Conservation (phyloP, 257 asterid genomes). For the Penstemon barbatus region DNA sequence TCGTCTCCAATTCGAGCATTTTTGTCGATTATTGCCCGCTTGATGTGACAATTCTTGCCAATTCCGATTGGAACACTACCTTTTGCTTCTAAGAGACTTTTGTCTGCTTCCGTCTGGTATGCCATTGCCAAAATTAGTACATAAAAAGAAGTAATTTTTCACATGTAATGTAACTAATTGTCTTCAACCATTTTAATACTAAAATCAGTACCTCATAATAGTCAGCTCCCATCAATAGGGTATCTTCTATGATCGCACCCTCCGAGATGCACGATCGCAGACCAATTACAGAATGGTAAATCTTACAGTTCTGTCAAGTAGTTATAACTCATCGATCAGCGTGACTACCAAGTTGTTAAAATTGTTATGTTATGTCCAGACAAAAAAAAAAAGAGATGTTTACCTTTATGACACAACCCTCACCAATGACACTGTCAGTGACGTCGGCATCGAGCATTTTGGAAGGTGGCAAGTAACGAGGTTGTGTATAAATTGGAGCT, state of each 20-base stretch:
- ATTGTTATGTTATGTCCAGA: background rate
- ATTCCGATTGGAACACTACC: conserved; percentile 66
- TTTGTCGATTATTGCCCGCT: conserved; percentile 67
- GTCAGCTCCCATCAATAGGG: conserved; percentile 75
- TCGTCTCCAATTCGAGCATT: conserved; percentile 63
- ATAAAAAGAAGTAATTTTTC: background rate
- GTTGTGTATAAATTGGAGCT: conserved; percentile 64
- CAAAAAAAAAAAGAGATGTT: background rate
- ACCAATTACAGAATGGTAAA: conserved; percentile 67
- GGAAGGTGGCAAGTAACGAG: conserved; percentile 66
- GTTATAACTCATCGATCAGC: background rate
- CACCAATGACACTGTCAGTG: conserved; percentile 69
- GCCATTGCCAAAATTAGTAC: background rate
- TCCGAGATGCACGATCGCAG: conserved; percentile 69
- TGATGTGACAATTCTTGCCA: conserved; percentile 58
- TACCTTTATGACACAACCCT: conserved; percentile 66
- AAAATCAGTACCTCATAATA: conserved; percentile 57
- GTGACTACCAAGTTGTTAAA: background rate
- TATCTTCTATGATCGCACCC: conserved; percentile 70
- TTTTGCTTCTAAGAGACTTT: conserved; percentile 43
- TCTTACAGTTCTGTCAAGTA: conserved; percentile 55
- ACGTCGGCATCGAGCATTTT: conserved; percentile 69
- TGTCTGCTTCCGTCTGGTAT: conserved; percentile 58
- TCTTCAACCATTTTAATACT: background rate
- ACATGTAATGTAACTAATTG: background rate